A percentile compares a stretch with the other conserved stretches of the same genome.
Evolutionary conservation across 805 yeast genomes (phyloP).

Genomic region (Starmerella asiatica): DNA sequence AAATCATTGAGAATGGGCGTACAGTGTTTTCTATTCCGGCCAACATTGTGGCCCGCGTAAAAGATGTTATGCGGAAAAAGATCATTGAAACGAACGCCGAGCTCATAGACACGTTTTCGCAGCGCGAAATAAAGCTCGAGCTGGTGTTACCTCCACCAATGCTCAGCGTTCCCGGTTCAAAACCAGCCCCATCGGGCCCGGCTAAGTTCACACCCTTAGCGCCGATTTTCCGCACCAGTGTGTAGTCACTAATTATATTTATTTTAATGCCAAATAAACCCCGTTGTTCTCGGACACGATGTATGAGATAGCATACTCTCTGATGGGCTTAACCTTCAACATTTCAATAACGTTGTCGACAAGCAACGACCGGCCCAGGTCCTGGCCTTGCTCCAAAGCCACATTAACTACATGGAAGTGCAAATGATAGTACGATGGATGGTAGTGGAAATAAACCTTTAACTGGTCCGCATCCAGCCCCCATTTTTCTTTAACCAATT

Average conservation of each 20-base stretch:
- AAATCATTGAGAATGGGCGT: slow-evolving; percentile 65
- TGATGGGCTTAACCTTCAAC: slow-evolving; percentile 38
- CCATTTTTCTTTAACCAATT: slow-evolving; percentile 37
- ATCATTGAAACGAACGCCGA: slow-evolving; percentile 35
- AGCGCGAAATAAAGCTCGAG: slow-evolving; percentile 32
- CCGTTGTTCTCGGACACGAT: slow-evolving; percentile 64
- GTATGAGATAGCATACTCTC: slow-evolving; percentile 50
- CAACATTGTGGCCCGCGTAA: slow-evolving; percentile 28
- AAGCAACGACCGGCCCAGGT: slow-evolving; percentile 68
- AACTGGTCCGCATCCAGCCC: slow-evolving; percentile 42
- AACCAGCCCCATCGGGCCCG: background rate
- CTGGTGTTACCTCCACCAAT: slow-evolving; percentile 27
- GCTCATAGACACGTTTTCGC: slow-evolving; percentile 34
- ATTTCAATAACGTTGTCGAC: slow-evolving; percentile 72
- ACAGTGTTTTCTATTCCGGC: slow-evolving; percentile 49
- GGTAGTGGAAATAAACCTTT: slow-evolving; percentile 73
- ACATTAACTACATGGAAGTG: slow-evolving; percentile 82
- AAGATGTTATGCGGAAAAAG: slow-evolving; percentile 24
- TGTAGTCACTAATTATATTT: background rate
- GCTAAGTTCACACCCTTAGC: slow-evolving; percentile 14
- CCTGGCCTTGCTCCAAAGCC: slow-evolving; percentile 48
- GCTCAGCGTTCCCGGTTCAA: slow-evolving; percentile 12
- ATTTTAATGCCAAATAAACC: slow-evolving; percentile 29
- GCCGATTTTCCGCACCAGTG: slow-evolving; percentile 13
- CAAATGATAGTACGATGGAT: slow-evolving; percentile 91